Percentiles rank a stretch among this genome's conserved stretches.
Evolutionary conservation across 371 early-diverging fungal species (phyloP).

Genomic region (Globomyces sp.): DNA sequence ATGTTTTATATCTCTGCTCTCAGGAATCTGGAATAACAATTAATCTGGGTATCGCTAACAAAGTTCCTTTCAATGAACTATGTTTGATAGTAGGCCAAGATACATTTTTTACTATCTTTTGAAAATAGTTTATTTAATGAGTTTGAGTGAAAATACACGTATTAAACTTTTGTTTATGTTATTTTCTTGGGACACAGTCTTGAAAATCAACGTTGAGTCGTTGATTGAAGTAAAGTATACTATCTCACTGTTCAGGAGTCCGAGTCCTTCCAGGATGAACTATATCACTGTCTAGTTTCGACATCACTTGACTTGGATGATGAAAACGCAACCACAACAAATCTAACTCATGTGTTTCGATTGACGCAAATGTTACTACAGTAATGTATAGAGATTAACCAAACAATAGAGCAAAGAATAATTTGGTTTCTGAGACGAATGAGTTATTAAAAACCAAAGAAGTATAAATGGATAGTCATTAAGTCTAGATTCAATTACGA

Average conservation of each 20-base stretch:
- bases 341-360: conserved; percentile 32
- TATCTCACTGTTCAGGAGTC: too few species aligned
- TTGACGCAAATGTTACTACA: conserved; percentile 38
- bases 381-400: conserved; percentile 17
- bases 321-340: conserved; percentile 28
- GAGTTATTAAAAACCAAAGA: conserved; percentile 27
- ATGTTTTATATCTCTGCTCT: neutral
- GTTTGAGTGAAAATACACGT: neutral
- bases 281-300: conserved; percentile 31
- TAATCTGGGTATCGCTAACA: conserved; percentile 15
- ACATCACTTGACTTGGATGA: conserved; percentile 26
- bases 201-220: too few species aligned
- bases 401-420: conserved; percentile 36
- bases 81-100: conserved; percentile 18
- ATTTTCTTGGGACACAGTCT: too few species aligned
- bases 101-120: conserved; percentile 16
- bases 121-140: conserved; percentile 19
- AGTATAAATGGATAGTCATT: conserved; percentile 17
- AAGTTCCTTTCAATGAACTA: conserved; percentile 10
- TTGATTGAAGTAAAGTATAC: too few species aligned
- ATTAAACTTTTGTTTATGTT: too few species aligned
- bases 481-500: conserved; percentile 17
- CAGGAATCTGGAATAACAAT: conserved; percentile 11
- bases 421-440: conserved; percentile 39
- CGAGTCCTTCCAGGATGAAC: conserved; percentile 10